Evolutionary conservation across 2,329 filamentous ascomycete genomes (phyloP).

Genomic region (Xylaria polymorpha): DNA sequence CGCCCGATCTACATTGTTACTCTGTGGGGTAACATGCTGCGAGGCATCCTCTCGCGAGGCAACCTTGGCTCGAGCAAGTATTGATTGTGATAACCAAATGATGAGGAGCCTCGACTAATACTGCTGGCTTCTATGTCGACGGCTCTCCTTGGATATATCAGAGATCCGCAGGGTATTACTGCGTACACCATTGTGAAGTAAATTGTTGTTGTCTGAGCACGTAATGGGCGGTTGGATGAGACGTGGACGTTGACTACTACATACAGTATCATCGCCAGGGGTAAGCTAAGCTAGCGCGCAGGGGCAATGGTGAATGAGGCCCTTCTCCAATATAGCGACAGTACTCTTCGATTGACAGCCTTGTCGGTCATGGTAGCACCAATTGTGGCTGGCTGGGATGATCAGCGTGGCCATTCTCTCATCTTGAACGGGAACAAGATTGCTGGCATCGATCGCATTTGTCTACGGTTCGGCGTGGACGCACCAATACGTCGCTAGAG

Average conservation of each 20-base stretch:
- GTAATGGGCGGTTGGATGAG: constrained; percentile 3
- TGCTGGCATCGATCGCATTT: background rate
- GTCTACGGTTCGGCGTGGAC: constrained; percentile 9
- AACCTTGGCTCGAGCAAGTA: constrained; percentile 15
- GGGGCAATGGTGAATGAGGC: background rate
- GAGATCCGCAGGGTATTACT: background rate
- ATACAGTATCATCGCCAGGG: background rate
- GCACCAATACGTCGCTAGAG: constrained; percentile 16
- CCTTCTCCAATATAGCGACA: background rate
- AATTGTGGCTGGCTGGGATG: constrained; percentile 21
- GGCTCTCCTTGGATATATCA: constrained; percentile 23
- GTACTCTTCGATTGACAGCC: constrained; percentile 5
- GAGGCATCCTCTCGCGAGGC: constrained; percentile 21
- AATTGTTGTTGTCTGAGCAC: constrained; percentile 4
- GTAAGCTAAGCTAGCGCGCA: constrained; percentile 4
- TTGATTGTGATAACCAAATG: constrained; percentile 18
- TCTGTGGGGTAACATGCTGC: constrained; percentile 45
- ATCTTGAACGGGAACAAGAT: background rate
- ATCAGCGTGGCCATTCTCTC: constrained; percentile 6
- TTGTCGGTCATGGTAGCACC: constrained; percentile 3
- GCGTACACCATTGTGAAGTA: background rate
- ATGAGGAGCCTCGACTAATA: constrained; percentile 2
- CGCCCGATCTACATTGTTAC: constrained; percentile 44
- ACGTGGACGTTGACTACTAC: constrained; percentile 16
- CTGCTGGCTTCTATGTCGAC: constrained; percentile 16